Percentiles rank a stretch among this genome's conserved stretches.
phyloP scores from a whole-genome alignment of 805 yeast species.

The Cyberlindnera euphorbiae region DNA sequence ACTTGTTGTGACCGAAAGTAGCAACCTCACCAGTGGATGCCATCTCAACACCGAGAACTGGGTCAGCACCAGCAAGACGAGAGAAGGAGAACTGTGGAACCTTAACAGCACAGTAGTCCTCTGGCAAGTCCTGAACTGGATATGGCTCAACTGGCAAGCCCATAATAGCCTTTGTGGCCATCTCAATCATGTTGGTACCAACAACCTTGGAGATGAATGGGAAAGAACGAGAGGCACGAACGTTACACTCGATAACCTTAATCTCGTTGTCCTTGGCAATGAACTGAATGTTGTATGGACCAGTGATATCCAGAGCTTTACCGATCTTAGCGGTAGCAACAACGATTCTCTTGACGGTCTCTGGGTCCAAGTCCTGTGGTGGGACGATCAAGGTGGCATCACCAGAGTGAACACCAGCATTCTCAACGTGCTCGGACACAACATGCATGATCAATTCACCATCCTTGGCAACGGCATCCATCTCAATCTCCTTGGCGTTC shows the following conservation, averaged over 20 bases:
- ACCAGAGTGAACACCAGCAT: constrained; percentile 98
- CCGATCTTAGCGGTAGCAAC: constrained; percentile 93
- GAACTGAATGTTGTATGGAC: constrained; percentile 98
- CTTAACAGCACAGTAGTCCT: constrained; percentile 91
- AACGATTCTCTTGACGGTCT: constrained; percentile 66
- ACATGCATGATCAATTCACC: constrained; percentile 93
- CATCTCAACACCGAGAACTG: constrained; percentile 97
- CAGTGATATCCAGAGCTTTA: constrained; percentile 89
- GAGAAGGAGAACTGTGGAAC: constrained; percentile 98
- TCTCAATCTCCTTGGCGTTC: constrained; percentile 95
- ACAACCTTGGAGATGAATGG: constrained; percentile 97
- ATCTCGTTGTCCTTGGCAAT: constrained; percentile 80
- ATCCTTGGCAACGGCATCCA: constrained; percentile 90
- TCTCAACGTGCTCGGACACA: constrained; percentile 95
- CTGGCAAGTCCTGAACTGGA: constrained; percentile 85
- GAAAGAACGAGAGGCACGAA: constrained; percentile 98
- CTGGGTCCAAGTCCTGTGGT: constrained; percentile 72
- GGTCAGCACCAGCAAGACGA: constrained; percentile 95
- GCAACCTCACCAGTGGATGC: constrained; percentile 99
- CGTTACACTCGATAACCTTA: constrained; percentile 97
- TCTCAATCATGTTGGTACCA: constrained; percentile 91
- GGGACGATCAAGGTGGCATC: constrained; percentile 96
- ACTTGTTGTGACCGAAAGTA: constrained; percentile 90
- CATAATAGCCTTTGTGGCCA: constrained; percentile 88
- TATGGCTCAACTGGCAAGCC: constrained; percentile 85